A percentile compares a stretch with the other conserved stretches of the same genome.
Conservation (phyloP, 106 monocot species). For the Dactylorhiza incarnata region DNA sequence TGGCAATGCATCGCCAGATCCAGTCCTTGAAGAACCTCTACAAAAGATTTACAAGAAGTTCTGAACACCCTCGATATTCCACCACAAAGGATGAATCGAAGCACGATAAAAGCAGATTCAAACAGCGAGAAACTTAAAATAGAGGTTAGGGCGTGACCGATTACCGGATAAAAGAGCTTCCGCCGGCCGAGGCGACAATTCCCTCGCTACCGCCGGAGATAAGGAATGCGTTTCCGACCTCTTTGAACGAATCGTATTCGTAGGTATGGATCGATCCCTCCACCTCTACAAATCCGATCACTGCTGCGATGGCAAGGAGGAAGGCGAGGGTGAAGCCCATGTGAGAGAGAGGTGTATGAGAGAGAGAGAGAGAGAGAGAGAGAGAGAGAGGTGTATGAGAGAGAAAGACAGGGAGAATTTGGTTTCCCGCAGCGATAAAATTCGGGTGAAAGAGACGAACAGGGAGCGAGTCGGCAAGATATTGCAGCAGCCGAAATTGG, state of each 20-base stretch:
- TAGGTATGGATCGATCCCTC: conserved; percentile 80
- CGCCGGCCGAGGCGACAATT: conserved; percentile 44
- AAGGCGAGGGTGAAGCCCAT: conserved; percentile 10
- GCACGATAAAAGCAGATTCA: background rate
- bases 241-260: conserved; percentile 63
- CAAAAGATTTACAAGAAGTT: background rate
- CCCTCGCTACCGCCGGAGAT: conserved; percentile 99
- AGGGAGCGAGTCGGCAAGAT: background rate
- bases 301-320: background rate
- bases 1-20: background rate
- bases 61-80: background rate
- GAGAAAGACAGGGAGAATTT: background rate
- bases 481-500: too few species aligned
- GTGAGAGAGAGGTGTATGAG: conserved; percentile 40
- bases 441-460: background rate
- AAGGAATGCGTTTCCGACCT: conserved; percentile 90
- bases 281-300: conserved; percentile 1
- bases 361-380: conserved; percentile 5
- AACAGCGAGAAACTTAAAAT: background rate
- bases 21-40: background rate
- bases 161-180: conserved; percentile 66
- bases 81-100: conserved; percentile 1
- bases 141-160: background rate
- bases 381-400: conserved; percentile 9
- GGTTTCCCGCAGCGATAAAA: background rate